Base-by-base conservation (phyloP, 2,329 filamentous ascomycete genomes). In the Fusarium lateritium region DNA sequence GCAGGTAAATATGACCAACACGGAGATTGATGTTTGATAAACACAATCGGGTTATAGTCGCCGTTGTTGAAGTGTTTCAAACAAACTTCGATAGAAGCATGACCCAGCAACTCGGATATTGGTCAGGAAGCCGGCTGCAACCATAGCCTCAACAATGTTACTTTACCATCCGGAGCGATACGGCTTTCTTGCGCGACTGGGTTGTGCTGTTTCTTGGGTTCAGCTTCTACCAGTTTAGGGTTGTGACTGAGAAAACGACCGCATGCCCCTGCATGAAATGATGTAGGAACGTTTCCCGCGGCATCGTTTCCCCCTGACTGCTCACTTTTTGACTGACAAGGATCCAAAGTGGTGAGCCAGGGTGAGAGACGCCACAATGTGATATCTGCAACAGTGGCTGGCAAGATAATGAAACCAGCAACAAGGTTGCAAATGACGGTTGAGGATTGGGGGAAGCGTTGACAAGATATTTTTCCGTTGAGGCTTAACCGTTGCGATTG, bases 181-280 rank as follows among this genome's bases (percentile, higher is more conserved):
- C 22, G 36, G 24, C 31, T 64, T 14, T 26, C 36, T 45, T 34
- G 49, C 22, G 46, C 33, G 38, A 31, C 34, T 17, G 17, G 33
- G 34, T 40, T 61, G 19, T 28, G 58, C 56, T 57, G 61, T 57
- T 63, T 57, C 44, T 64, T 59, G 44, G 45, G 38, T 44, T 34
- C 44, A 36, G 39, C 43, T 19, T 51, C 42, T 34, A n/a, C 28
- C 42, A 61, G 26, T 66, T 57, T 50, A 52, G 44, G 70, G 57
- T 51, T 55, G 52, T n/a, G 45, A 67, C 53, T 45, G 53, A 31
- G 28, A 55, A 55, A 62, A 51, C 51, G 40, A 26, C 58, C 55
- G 56, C 58, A 44, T 58, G 52, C 67, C 63, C 67, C 67, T 71
- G 67, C 67, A 71, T 70, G 38, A 71, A 54, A 71, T 65, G 53